Conservation (phyloP, 352 stramenopile genomes). For the Elongisporangium undulatum region DNA sequence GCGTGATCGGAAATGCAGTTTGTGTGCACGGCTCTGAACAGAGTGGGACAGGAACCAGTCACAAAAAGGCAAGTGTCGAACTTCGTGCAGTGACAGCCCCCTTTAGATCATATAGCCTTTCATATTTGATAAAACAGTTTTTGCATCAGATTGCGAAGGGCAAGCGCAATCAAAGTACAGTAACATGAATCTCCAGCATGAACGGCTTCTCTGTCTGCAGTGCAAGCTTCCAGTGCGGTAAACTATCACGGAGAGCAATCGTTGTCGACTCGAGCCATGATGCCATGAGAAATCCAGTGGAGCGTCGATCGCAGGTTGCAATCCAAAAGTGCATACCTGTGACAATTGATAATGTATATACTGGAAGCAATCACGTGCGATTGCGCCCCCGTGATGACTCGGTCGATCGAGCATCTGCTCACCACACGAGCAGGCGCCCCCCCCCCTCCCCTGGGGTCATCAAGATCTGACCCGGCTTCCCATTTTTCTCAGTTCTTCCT, state of each 20-base stretch:
- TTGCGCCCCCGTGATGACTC: too few species aligned
- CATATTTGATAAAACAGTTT: not conserved
- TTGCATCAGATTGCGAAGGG: not conserved
- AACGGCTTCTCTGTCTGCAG: not conserved
- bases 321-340: not conserved
- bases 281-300: not conserved
- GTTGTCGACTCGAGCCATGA: not conserved
- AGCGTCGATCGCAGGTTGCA: not conserved
- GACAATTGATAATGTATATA: not conserved
- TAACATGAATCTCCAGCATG: not conserved
- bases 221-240: too few species aligned
- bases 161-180: not conserved
- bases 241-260: not conserved
- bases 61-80: not conserved
- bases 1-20: not conserved
- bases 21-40: not conserved
- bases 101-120: not conserved
- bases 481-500: not conserved
- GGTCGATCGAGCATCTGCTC: not conserved
- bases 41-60: not conserved
- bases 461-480: not conserved
- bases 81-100: not conserved
- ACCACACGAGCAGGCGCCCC: not conserved
- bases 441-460: not conserved
- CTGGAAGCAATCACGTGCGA: too few species aligned